Conservation (phyloP, 768 basidiomycete species). For the Cubamyces sp. region DNA sequence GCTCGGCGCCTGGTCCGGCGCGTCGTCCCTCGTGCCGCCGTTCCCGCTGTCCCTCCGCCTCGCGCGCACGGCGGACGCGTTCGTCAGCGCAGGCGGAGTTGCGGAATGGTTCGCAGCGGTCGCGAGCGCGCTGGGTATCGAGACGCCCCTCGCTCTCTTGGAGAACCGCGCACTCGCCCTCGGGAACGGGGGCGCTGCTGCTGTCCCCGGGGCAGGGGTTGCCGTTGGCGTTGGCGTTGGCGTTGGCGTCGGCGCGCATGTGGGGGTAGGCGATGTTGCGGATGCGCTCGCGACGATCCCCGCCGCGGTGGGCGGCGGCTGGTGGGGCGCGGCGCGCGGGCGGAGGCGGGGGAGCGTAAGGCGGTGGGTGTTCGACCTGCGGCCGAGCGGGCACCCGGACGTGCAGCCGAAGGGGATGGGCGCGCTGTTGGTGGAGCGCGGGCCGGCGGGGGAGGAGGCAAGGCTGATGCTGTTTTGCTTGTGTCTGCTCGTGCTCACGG, state of each 20-base stretch:
- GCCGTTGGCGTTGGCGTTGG: slow-evolving; percentile 4
- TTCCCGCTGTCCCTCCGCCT: slow-evolving; percentile 27
- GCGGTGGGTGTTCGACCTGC: slow-evolving; percentile 38
- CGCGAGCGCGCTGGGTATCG: slow-evolving; percentile 17
- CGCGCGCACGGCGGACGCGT: slow-evolving; percentile 2
- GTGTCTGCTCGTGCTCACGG: slow-evolving; percentile 51
- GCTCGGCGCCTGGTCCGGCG: slow-evolving; percentile 29
- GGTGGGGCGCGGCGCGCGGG: slow-evolving; percentile 7
- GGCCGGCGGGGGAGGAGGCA: slow-evolving; percentile 70
- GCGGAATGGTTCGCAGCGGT: slow-evolving; percentile 21
- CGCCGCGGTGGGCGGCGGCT: slow-evolving; percentile 7
- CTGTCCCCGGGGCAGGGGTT: background rate
- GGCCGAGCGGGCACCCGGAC: slow-evolving; percentile 41
- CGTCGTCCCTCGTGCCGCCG: slow-evolving; percentile 34
- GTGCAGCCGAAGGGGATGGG: slow-evolving; percentile 45
- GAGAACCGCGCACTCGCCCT: slow-evolving; percentile 10
- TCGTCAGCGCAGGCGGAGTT: slow-evolving; percentile 1
- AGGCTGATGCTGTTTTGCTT: slow-evolving; percentile 60
- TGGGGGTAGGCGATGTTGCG: too few species aligned
- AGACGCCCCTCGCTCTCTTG: slow-evolving; percentile 6
- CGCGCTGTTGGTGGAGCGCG: slow-evolving; percentile 56
- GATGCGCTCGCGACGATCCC: too few species aligned
- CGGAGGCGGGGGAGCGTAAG: slow-evolving; percentile 26
- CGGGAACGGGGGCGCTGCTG: slow-evolving; percentile 3
- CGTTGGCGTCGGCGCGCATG: background rate